phyloP scores from a whole-genome alignment of 495 filamentous ascomycete genomes.

The Aspergillus bertholletiae region DNA sequence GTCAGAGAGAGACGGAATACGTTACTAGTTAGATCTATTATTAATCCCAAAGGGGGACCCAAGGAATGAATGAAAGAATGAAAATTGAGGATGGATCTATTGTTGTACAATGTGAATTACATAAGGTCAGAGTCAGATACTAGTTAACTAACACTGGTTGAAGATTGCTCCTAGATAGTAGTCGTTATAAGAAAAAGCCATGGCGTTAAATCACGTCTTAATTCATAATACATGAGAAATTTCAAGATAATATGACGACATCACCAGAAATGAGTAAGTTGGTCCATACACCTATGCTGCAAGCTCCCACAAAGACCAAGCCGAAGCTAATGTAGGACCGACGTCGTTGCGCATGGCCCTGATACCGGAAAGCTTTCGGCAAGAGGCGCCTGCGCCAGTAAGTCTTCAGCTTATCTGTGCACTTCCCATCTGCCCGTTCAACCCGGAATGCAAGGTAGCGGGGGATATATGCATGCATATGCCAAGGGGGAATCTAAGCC shows the following conservation, averaged over 20 bases:
- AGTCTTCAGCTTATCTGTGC: constrained; percentile 1
- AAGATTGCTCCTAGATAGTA: neutral
- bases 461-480: constrained; percentile 5
- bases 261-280: neutral
- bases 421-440: neutral
- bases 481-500: neutral
- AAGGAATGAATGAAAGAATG: neutral
- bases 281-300: constrained; percentile 4
- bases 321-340: constrained; percentile 2
- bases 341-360: neutral
- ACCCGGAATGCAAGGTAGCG: neutral
- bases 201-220: neutral
- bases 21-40: no score
- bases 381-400: constrained; percentile 13
- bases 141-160: no score
- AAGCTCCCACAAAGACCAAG: neutral
- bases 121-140: neutral
- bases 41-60: neutral
- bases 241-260: neutral
- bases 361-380: neutral
- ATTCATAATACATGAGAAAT: constrained; percentile 4
- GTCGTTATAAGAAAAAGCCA: neutral
- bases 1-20: no score
- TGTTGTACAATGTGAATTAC: neutral
- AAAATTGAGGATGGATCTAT: neutral